phyloP scores from a whole-genome alignment of 2,329 filamentous ascomycete genomes.

The Fusarium cicatricum region DNA sequence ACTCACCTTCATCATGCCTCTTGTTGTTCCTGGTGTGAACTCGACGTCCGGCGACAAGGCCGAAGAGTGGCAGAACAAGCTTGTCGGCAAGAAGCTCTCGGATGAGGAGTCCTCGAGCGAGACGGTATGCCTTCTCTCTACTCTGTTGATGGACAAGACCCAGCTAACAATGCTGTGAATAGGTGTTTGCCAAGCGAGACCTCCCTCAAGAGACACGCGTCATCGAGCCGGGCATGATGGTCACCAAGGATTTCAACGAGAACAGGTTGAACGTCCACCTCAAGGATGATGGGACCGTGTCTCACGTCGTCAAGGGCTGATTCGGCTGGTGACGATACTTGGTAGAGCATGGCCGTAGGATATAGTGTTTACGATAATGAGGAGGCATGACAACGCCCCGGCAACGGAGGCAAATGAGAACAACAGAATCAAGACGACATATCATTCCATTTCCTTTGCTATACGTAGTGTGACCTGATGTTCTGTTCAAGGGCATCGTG shows the following conservation, averaged over 20 bases:
- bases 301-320: slow-evolving; percentile 65
- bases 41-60: slow-evolving; percentile 56
- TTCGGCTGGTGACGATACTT: slow-evolving; percentile 6
- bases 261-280: slow-evolving; percentile 67
- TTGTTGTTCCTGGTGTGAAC: slow-evolving; percentile 68
- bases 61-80: slow-evolving; percentile 67
- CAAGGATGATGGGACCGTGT: slow-evolving; percentile 67
- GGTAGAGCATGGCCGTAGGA: not conserved
- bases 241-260: slow-evolving; percentile 64
- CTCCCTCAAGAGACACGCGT: slow-evolving; percentile 65
- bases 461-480: not conserved
- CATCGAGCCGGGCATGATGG: slow-evolving; percentile 64
- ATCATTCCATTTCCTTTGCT: not conserved
- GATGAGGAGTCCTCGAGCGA: slow-evolving; percentile 58
- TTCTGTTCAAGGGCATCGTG: not conserved
- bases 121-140: slow-evolving; percentile 53
- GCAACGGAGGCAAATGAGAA: slow-evolving; percentile 14
- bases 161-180: not conserved
- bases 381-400: not conserved
- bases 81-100: slow-evolving; percentile 69
- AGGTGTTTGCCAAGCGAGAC: slow-evolving; percentile 69
- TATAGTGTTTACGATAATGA: slow-evolving; percentile 24
- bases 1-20: slow-evolving; percentile 63
- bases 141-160: not conserved
- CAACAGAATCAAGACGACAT: slow-evolving; percentile 7